A percentile compares a stretch with the other conserved stretches of the same genome.
Evolutionary conservation across 257 asterid species (phyloP).

Genomic region (Apocynum venetum): DNA sequence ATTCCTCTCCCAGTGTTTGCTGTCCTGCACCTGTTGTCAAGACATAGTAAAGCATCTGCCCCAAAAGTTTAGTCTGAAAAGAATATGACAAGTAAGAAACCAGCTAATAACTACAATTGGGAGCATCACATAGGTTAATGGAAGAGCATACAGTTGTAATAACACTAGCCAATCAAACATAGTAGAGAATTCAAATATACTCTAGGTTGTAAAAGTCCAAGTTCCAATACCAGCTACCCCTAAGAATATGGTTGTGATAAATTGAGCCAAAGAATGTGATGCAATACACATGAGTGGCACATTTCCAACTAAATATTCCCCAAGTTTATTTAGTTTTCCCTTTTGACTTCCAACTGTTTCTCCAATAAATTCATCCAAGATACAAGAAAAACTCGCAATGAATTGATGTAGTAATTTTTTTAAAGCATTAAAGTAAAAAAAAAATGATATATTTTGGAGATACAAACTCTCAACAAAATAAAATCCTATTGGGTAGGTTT

Average conservation of each 20-base stretch:
- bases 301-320: neutral
- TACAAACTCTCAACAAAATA: neutral
- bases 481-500: neutral
- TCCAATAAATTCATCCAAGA: neutral
- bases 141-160: neutral
- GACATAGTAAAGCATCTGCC: constrained; percentile 91
- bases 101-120: neutral
- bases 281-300: neutral
- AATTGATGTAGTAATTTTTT: neutral
- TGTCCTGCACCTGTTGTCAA: constrained; percentile 93
- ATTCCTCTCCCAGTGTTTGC: constrained; percentile 98
- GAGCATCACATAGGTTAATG: neutral
- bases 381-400: too few relatives aligned
- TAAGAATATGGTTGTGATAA: neutral
- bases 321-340: neutral
- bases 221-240: neutral
- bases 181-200: neutral
- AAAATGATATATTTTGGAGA: neutral
- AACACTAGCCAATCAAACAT: neutral
- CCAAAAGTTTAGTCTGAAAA: constrained; percentile 82
- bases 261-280: neutral
- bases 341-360: neutral
- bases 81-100: neutral
- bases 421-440: neutral
- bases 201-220: neutral